Conservation (phyloP, 2,329 filamentous ascomycete genomes). For the Pseudocercospora crystallina region DNA sequence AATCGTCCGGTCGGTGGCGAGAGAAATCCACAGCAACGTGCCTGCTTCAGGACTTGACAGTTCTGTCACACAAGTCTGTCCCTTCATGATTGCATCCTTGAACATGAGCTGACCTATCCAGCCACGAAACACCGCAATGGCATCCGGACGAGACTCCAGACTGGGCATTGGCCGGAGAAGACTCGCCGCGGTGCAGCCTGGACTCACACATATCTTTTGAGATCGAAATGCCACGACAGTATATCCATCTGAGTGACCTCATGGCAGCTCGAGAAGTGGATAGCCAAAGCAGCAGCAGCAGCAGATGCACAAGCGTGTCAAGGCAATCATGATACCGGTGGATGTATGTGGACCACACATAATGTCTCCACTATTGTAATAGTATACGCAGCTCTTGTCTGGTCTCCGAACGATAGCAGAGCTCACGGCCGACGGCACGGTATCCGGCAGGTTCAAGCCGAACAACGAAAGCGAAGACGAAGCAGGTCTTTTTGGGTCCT, state of each 20-base stretch:
- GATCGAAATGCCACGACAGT: constrained; percentile 15
- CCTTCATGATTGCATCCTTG: too few relatives aligned
- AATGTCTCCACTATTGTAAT: background rate
- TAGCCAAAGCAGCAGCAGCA: constrained; percentile 2
- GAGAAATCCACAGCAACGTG: constrained; percentile 19
- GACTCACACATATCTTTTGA: constrained; percentile 14
- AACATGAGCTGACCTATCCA: background rate
- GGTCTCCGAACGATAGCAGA: too few relatives aligned
- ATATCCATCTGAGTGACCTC: constrained; percentile 15
- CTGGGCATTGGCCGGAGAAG: constrained; percentile 14
- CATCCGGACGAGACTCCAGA: constrained; percentile 14
- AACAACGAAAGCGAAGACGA: too few relatives aligned
- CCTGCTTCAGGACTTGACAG: constrained; percentile 15
- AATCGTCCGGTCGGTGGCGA: background rate
- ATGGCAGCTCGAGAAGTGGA: constrained; percentile 10
- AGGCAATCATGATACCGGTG: background rate
- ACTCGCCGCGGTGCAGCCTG: constrained; percentile 16
- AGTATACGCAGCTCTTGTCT: background rate
- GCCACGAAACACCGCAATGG: constrained; percentile 17
- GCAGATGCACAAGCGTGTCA: constrained; percentile 4
- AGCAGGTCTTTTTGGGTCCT: too few relatives aligned
- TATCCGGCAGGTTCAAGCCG: too few relatives aligned
- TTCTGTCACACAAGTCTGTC: constrained; percentile 20
- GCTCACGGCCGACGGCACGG: too few relatives aligned
- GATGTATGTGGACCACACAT: too few relatives aligned